Evolutionary conservation across 345 rosid genomes (phyloP), one percentile per base, ranked within the genome.

Genomic region (Trapa incisa): DNA sequence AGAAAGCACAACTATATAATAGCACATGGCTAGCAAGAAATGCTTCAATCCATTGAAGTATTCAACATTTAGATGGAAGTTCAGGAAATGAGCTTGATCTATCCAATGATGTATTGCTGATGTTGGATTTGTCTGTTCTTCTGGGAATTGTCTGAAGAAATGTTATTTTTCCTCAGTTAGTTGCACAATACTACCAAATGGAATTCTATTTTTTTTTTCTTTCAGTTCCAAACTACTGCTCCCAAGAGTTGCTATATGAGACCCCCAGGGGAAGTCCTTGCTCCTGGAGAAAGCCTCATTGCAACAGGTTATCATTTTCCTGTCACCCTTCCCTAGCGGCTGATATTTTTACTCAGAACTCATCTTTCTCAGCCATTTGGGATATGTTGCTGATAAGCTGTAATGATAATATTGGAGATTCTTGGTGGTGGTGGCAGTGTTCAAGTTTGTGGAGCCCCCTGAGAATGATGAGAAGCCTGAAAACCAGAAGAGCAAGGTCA

Each of bases 171-270:
- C 54, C 17, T 50, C 14, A 50, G 16, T 50, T 50, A 13, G 16
- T 50, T 50, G 54, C 54, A 50, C 54, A 50, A 50, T 50, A n/a
- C 12, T 14, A 50, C 54, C 54, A 16, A 50, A n/a, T 4, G 33
- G 58, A 0, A 32, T 57, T 68, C 57, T 64, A 52, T 17, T 61
- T 36, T 73, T 22, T 22, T 22, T 9, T 2, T 35, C 58, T 60
- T 72, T 39, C 67, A 88, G 95, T 88, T 88, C 77, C 95, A 88
- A 80, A 88, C 95, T 11, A 88, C 95, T 68, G 89, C 83, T 38
- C 94, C 94, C 29, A 87, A 87, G 77, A 87, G 90, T 72, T 85
- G 90, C 69, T 86, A 81, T 75, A 88, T 88, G 95, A 87, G 95
- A 37, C 91, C 91, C 58, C 91, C 91, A 0, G 95, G 91, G 47